Percentiles rank a stretch among this genome's conserved stretches.
These are phyloP conservation scores for Coemansia sp. DNA, from an alignment of 192 early-diverging fungal species.

Conservation along the genomic window DNA sequence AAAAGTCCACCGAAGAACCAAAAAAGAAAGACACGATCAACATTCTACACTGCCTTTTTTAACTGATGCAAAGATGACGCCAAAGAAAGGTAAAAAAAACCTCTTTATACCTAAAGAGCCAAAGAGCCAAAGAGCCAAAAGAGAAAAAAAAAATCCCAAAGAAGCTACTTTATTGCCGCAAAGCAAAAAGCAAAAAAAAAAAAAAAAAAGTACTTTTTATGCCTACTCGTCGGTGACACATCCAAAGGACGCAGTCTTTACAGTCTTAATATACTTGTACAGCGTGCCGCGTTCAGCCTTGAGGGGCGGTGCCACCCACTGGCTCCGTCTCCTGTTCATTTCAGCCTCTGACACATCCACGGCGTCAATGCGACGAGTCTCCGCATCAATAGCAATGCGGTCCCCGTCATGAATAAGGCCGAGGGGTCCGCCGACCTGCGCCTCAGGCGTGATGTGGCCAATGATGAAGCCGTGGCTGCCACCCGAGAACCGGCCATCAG, in stretches of 20 bases:
- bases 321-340: constrained; percentile 63
- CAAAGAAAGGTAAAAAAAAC: too few relatives aligned
- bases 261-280: constrained; percentile 89
- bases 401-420: constrained; percentile 90
- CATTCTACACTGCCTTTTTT: too few relatives aligned
- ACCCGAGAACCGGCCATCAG: constrained; percentile 98
- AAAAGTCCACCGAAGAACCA: too few relatives aligned
- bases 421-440: constrained; percentile 94
- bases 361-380: constrained; percentile 69
- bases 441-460: constrained; percentile 98
- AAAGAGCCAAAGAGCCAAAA: too few relatives aligned
- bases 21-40: too few relatives aligned
- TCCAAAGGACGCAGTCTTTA: constrained; percentile 75
- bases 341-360: constrained; percentile 74
- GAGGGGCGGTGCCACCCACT: constrained; percentile 82
- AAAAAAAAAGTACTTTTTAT: background rate
- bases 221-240: constrained; percentile 83
- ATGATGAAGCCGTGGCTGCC: constrained; percentile 99
- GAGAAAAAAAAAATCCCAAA: background rate
- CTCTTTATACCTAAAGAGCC: too few relatives aligned
- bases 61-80: too few relatives aligned
- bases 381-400: constrained; percentile 85
- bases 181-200: background rate
- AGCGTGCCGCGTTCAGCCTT: constrained; percentile 88
- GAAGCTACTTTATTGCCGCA: background rate